Conservation (phyloP, 441 rosid genomes). For the Mallotus japonicus region DNA sequence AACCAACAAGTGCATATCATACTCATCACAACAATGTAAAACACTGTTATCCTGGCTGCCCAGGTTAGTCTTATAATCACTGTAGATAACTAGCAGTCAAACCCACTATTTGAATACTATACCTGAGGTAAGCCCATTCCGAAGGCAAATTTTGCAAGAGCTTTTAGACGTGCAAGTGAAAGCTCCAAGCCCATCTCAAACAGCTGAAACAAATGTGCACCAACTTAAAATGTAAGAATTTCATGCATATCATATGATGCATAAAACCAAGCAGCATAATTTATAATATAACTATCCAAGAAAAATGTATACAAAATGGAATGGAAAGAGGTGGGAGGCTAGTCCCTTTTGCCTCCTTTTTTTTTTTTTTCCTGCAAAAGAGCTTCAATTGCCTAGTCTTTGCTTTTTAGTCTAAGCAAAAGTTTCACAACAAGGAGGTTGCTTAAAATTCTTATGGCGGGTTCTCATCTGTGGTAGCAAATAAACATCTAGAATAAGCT, state of each 20-base stretch:
- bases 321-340: no score
- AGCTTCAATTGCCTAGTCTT: neutral
- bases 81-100: neutral
- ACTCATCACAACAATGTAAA: neutral
- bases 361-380: neutral
- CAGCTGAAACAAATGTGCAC: slow-evolving; percentile 52
- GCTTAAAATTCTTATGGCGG: neutral
- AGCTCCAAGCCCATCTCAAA: slow-evolving; percentile 99
- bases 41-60: neutral
- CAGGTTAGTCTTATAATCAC: neutral
- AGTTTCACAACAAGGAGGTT: neutral
- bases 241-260: neutral
- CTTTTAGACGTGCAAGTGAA: slow-evolving; percentile 91
- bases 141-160: slow-evolving; percentile 95
- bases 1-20: neutral
- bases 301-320: neutral
- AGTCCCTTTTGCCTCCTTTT: neutral
- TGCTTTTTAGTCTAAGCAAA: neutral
- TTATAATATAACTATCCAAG: neutral
- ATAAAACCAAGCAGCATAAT: neutral
- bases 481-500: no score
- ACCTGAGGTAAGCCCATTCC: slow-evolving; percentile 99
- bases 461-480: no score
- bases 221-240: slow-evolving; percentile 18
- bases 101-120: slow-evolving; percentile 23